Conservation (phyloP, 2,329 filamentous ascomycete genomes). For the Fusarium pseudoanthophilum region DNA sequence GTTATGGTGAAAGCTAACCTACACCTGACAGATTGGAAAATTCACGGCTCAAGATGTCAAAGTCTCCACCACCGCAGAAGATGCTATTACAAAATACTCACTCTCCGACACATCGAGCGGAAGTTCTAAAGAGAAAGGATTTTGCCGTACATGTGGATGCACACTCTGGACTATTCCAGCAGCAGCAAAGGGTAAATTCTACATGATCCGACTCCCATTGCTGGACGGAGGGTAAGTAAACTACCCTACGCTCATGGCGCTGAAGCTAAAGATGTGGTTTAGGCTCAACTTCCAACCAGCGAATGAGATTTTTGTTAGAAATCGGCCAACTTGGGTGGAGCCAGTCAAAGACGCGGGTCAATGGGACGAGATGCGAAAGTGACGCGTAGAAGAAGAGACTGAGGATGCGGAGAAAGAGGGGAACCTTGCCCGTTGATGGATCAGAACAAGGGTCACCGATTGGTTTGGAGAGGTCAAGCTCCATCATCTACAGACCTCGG, state of each 20-base stretch:
- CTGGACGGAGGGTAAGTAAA: conserved; percentile 41
- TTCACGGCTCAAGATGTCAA: conserved; percentile 30
- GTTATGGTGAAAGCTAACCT: background rate
- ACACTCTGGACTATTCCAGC: conserved; percentile 45
- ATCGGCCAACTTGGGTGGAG: conserved; percentile 42
- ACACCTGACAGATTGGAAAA: conserved; percentile 42
- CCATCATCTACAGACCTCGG: background rate
- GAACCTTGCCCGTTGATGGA: background rate
- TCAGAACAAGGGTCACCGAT: conserved; percentile 1
- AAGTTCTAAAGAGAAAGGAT: conserved; percentile 40
- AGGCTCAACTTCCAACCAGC: conserved; percentile 33
- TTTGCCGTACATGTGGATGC: conserved; percentile 42
- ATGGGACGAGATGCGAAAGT: conserved; percentile 44
- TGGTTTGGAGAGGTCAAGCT: conserved; percentile 2
- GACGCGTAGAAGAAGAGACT: background rate
- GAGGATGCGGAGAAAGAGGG: conserved; percentile 13
- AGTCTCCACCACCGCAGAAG: background rate
- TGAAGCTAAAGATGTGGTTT: conserved; percentile 1
- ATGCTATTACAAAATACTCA: conserved; percentile 25
- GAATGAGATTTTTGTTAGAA: conserved; percentile 46
- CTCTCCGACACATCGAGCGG: conserved; percentile 44
- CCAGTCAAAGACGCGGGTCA: conserved; percentile 37
- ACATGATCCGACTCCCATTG: conserved; percentile 41
- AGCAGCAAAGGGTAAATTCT: conserved; percentile 38
- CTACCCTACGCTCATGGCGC: background rate